Conservation (phyloP, 2,329 filamentous ascomycete genomes). For the Cytospora mali region DNA sequence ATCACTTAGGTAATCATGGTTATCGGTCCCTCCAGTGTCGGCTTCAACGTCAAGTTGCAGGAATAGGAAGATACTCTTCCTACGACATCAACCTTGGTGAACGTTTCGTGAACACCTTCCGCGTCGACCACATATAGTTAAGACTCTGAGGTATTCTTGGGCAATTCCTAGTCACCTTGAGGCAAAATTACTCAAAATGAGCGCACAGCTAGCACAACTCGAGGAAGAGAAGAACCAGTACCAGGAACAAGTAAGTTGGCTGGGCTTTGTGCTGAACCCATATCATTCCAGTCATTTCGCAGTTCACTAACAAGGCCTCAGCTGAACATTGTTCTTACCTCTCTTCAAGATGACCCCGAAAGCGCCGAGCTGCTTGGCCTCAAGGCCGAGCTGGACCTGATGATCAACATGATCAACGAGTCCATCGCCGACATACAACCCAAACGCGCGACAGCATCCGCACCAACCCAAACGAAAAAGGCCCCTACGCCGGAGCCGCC, state of each 20-base stretch:
- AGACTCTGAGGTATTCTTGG: conserved; percentile 16
- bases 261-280: conserved; percentile 1
- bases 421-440: conserved; percentile 80
- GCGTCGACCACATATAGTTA: neutral
- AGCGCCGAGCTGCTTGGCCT: conserved; percentile 78
- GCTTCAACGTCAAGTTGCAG: neutral
- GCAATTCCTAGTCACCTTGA: neutral
- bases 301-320: conserved; percentile 40
- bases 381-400: conserved; percentile 78
- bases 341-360: conserved; percentile 78
- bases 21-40: neutral
- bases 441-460: conserved; percentile 41
- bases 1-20: conserved; percentile 12
- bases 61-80: neutral
- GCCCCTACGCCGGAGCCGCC: conserved; percentile 47
- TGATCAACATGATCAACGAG: conserved; percentile 77
- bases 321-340: conserved; percentile 77
- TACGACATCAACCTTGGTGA: neutral
- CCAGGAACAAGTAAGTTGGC: conserved; percentile 56
- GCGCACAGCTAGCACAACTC: conserved; percentile 46
- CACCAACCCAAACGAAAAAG: conserved; percentile 50
- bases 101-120: neutral
- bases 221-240: conserved; percentile 58
- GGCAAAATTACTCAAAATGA: conserved; percentile 38
- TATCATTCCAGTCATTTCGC: neutral